Conservation (phyloP, 2,329 filamentous ascomycete species). For the Ophiostoma tasmaniense region DNA sequence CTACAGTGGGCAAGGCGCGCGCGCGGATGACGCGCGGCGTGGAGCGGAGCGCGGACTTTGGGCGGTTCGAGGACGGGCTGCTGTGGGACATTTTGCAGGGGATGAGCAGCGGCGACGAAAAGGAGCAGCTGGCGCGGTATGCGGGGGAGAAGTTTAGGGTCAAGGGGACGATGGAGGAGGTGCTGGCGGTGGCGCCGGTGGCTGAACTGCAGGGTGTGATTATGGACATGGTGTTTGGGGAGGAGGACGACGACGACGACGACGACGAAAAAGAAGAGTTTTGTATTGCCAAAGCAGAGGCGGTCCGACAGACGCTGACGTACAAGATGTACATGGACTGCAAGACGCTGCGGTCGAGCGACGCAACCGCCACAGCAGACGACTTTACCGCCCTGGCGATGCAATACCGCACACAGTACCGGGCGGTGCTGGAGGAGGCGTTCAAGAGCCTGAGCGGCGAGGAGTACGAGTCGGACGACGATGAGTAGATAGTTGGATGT, state of each 20-base stretch:
- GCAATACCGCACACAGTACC: slow-evolving; percentile 42
- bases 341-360: slow-evolving; percentile 39
- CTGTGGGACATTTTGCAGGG: slow-evolving; percentile 41
- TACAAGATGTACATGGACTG: slow-evolving; percentile 33
- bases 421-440: slow-evolving; percentile 38
- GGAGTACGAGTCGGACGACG: not conserved
- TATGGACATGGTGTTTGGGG: slow-evolving; percentile 24
- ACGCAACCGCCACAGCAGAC: slow-evolving; percentile 24
- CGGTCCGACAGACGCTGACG: slow-evolving; percentile 30
- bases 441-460: slow-evolving; percentile 18
- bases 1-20: slow-evolving; percentile 37
- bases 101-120: slow-evolving; percentile 24
- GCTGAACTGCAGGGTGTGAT: slow-evolving; percentile 12
- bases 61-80: slow-evolving; percentile 41
- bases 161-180: not conserved
- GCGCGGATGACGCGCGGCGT: slow-evolving; percentile 23
- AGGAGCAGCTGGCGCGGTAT: slow-evolving; percentile 20
- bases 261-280: slow-evolving; percentile 19
- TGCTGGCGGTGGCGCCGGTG: slow-evolving; percentile 3
- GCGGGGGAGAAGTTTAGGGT: not conserved
- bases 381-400: slow-evolving; percentile 34
- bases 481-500: slow-evolving; percentile 7
- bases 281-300: slow-evolving; percentile 30
- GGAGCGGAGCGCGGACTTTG: slow-evolving; percentile 3
- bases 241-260: slow-evolving; percentile 17